A percentile compares a stretch with the other conserved stretches of the same genome.
Evolutionary conservation across 306 rosid genomes (phyloP).

Genomic region (Dalbergia cultrata): DNA sequence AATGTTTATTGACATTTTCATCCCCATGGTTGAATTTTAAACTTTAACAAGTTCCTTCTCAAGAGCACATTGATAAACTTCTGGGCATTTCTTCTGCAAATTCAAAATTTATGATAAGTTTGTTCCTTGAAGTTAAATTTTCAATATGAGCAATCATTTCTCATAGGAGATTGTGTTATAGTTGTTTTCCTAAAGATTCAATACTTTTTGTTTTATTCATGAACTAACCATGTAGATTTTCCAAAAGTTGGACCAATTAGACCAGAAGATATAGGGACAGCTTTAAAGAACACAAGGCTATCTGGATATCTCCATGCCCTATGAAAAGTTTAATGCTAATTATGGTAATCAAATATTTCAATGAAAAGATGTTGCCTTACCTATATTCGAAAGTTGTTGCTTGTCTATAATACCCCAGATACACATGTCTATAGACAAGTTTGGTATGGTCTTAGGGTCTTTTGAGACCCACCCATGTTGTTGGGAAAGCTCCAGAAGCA

Average conservation of each 20-base stretch:
- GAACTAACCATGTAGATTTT: slow-evolving; percentile 57
- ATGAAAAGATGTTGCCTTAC: slow-evolving; percentile 51
- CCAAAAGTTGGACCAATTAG: slow-evolving; percentile 84
- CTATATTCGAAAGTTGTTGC: not conserved
- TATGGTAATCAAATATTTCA: slow-evolving; percentile 89
- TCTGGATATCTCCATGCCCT: slow-evolving; percentile 90
- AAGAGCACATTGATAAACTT: too few species aligned
- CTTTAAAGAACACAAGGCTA: slow-evolving; percentile 91
- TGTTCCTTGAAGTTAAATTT: slow-evolving; percentile 25
- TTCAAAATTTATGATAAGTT: not conserved
- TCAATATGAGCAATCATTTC: slow-evolving; percentile 9
- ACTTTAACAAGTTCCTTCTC: too few species aligned
- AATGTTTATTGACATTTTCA: too few species aligned
- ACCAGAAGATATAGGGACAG: slow-evolving; percentile 67
- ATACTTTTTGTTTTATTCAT: too few species aligned
- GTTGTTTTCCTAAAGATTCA: too few species aligned
- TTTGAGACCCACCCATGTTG: too few species aligned
- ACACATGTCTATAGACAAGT: too few species aligned
- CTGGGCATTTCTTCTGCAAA: too few species aligned
- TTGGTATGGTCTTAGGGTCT: too few species aligned
- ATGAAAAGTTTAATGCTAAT: slow-evolving; percentile 81
- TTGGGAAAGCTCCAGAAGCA: too few species aligned
- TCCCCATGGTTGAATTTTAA: too few species aligned
- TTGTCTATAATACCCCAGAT: too few species aligned
- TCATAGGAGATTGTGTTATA: not conserved